Percentiles rank a stretch among this genome's conserved stretches.
Conservation (phyloP, 2,329 filamentous ascomycete genomes). For the Aspergillus ochraceoroseus region DNA sequence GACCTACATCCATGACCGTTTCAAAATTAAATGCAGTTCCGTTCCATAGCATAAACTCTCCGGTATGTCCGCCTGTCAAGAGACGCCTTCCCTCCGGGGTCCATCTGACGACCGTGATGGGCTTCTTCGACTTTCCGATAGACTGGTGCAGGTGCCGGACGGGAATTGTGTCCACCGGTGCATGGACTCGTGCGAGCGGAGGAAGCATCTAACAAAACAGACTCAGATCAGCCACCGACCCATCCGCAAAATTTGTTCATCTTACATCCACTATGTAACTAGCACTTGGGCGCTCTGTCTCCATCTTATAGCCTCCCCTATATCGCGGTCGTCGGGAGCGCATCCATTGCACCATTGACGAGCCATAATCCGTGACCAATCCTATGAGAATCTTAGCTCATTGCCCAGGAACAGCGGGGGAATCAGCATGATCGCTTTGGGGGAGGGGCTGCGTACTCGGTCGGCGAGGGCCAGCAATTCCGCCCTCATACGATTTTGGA, state of each 20-base stretch:
- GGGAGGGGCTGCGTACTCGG: conserved; percentile 37
- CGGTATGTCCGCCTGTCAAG: conserved; percentile 89
- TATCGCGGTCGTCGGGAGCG: conserved; percentile 72
- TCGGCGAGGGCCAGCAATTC: conserved; percentile 37
- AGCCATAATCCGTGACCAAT: conserved; percentile 87
- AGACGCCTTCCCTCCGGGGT: conserved; percentile 90
- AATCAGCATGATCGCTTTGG: background rate
- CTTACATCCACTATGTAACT: conserved; percentile 87
- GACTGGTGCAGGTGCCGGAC: conserved; percentile 98
- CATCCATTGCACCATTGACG: conserved; percentile 88
- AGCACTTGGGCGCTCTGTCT: conserved; percentile 75
- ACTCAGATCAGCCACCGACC: conserved; percentile 1
- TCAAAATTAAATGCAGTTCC: conserved; percentile 99
- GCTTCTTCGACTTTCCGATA: conserved; percentile 95
- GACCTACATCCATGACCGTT: conserved; percentile 82
- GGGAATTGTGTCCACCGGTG: conserved; percentile 79
- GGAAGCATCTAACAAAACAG: conserved; percentile 66
- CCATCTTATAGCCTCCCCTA: conserved; percentile 64
- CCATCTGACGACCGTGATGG: conserved; percentile 95
- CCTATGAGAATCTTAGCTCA: conserved; percentile 49
- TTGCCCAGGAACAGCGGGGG: background rate
- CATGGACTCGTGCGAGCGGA: conserved; percentile 67
- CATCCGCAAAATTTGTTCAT: too few relatives aligned
- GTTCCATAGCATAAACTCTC: conserved; percentile 98
- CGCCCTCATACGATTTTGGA: conserved; percentile 33